phyloP scores from a whole-genome alignment of 257 asterid species.

The Solanum sparsipilum region DNA sequence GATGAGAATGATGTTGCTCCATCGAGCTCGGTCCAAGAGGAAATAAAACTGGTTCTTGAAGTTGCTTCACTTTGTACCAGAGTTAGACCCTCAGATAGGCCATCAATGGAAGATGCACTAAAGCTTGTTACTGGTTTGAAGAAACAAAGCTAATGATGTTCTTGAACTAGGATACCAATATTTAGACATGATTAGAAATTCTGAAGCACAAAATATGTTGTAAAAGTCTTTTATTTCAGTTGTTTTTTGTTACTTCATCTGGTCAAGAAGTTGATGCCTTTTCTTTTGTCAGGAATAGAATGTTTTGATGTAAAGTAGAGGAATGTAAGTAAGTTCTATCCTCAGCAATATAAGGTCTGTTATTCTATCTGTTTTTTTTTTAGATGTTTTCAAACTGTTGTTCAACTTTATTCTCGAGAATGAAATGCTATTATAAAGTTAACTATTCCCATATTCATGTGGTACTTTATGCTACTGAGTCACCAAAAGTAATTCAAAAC shows the following conservation, averaged over 20 bases:
- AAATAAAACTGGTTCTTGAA: conserved; percentile 36
- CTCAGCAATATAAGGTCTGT: neutral
- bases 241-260: neutral
- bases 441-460: neutral
- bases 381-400: neutral
- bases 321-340: neutral
- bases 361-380: neutral
- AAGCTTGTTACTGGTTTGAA: conserved; percentile 36
- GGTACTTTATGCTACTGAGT: neutral
- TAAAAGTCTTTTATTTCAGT: neutral
- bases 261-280: neutral
- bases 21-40: conserved; percentile 26
- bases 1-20: conserved; percentile 28
- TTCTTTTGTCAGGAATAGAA: neutral
- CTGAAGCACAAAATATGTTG: neutral
- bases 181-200: neutral
- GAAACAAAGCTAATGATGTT: conserved; percentile 6
- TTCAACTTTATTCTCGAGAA: neutral
- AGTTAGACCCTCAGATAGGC: conserved; percentile 33
- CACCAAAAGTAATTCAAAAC: neutral
- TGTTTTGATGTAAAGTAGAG: neutral
- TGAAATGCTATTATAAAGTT: neutral
- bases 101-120: conserved; percentile 59
- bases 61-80: conserved; percentile 64
- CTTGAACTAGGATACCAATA: neutral